Evolutionary conservation across 805 yeast species (phyloP).

Genomic region (Wickerhamomyces silvicola): DNA sequence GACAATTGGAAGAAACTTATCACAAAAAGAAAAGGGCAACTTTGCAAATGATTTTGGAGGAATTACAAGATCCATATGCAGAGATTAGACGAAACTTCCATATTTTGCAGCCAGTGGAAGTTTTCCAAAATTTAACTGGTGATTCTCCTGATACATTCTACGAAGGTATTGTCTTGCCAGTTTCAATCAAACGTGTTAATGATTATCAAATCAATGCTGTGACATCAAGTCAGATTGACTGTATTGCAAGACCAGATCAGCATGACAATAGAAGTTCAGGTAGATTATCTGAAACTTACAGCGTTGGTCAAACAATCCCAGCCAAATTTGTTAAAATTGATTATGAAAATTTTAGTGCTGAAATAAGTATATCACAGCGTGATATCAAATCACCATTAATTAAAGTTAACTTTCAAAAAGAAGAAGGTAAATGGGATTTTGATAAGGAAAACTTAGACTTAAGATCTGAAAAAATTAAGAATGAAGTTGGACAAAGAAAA

Average conservation of each 20-base stretch:
- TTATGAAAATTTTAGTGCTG: constrained; percentile 69
- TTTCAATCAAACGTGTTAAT: constrained; percentile 57
- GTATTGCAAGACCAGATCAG: constrained; percentile 44
- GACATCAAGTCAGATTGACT: constrained; percentile 60
- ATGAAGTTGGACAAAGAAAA: constrained; percentile 59
- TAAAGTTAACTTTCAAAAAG: constrained; percentile 32
- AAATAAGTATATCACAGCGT: constrained; percentile 59
- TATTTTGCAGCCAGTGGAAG: constrained; percentile 56
- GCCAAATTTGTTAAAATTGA: constrained; percentile 70
- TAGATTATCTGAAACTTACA: constrained; percentile 38
- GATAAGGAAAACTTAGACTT: constrained; percentile 65
- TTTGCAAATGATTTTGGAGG: constrained; percentile 77
- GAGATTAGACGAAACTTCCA: constrained; percentile 77
- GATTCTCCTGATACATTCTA: constrained; percentile 67
- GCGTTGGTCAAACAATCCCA: constrained; percentile 77
- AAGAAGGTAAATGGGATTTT: constrained; percentile 72
- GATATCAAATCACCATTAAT: constrained; percentile 50
- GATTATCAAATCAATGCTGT: constrained; percentile 36
- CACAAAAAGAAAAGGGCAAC: constrained; percentile 73
- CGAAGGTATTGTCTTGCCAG: constrained; percentile 69
- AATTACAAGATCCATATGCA: constrained; percentile 79
- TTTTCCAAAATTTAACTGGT: constrained; percentile 86
- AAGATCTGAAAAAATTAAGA: constrained; percentile 50
- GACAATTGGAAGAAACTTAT: constrained; percentile 70
- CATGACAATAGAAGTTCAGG: constrained; percentile 39